Evolutionary conservation across 495 filamentous ascomycete genomes (phyloP).

Genomic region (Tuber calosporum): DNA sequence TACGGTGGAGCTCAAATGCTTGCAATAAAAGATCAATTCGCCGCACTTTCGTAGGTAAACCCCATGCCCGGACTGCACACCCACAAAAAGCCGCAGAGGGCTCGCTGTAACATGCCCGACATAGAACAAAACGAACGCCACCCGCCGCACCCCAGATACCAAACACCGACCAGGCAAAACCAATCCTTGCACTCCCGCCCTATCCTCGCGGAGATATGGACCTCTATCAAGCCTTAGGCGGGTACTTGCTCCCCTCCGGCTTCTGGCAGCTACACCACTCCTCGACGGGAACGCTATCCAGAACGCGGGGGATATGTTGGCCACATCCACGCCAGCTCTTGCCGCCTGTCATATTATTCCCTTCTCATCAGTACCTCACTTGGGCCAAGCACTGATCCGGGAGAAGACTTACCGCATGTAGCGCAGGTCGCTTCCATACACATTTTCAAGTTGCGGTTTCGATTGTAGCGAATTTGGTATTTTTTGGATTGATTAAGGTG

Average conservation of each 20-base stretch:
- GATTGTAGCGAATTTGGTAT: not conserved
- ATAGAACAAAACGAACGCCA: not conserved
- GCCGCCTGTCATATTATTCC: slow-evolving; percentile 50
- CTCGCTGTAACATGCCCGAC: not conserved
- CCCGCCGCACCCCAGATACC: not conserved
- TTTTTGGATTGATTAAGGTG: not conserved
- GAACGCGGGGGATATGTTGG: slow-evolving; percentile 57
- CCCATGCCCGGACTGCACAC: not conserved
- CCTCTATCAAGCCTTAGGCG: slow-evolving; percentile 16
- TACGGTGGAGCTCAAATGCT: not conserved
- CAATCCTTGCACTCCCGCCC: not conserved
- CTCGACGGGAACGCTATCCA: slow-evolving; percentile 54
- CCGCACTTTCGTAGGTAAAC: not conserved
- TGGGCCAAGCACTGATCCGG: not conserved
- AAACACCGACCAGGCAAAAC: not conserved
- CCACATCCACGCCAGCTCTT: slow-evolving; percentile 68
- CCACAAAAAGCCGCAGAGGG: not conserved
- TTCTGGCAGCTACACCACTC: slow-evolving; percentile 53
- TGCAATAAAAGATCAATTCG: not conserved
- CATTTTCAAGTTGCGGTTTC: slow-evolving; percentile 28
- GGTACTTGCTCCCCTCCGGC: slow-evolving; percentile 33
- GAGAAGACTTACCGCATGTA: slow-evolving; percentile 34
- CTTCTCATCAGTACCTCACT: not conserved
- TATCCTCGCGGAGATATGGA: not conserved
- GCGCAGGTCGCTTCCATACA: slow-evolving; percentile 35